phyloP scores from a whole-genome alignment of 257 asterid species.

The Petunia axillaris region DNA sequence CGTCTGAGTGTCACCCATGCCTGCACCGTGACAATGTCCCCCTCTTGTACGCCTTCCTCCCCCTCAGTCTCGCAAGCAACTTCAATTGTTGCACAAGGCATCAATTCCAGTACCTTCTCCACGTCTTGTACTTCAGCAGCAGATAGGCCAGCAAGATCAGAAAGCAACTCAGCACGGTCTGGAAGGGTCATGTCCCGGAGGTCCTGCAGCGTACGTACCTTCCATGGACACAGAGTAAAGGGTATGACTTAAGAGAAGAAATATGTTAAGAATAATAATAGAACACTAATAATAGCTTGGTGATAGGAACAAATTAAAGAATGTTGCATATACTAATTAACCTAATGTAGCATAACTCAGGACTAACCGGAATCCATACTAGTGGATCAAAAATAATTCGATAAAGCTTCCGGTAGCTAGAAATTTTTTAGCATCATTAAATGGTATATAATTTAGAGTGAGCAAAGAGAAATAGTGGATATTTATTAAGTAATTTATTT shows the following conservation, averaged over 20 bases:
- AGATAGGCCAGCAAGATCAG: constrained; percentile 62
- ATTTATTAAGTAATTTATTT: no score
- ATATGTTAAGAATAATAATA: neutral
- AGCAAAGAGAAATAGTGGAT: neutral
- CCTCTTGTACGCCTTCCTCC: constrained; percentile 90
- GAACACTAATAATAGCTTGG: neutral
- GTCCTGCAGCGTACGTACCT: constrained; percentile 60
- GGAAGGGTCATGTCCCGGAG: constrained; percentile 53
- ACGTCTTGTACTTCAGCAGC: constrained; percentile 60
- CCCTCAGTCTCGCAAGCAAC: constrained; percentile 89
- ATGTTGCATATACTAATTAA: neutral
- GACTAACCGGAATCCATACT: neutral
- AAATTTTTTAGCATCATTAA: neutral
- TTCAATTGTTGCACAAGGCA: constrained; percentile 68
- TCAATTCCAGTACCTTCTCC: constrained; percentile 74
- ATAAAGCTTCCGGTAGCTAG: neutral
- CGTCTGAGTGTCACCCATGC: constrained; percentile 87
- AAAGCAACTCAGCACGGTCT: constrained; percentile 70
- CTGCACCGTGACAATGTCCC: constrained; percentile 73
- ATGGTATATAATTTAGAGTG: neutral
- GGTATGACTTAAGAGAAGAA: constrained; percentile 23
- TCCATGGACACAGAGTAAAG: constrained; percentile 41
- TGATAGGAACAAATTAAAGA: neutral
- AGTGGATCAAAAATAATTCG: neutral
- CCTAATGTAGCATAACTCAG: neutral